Conservation (phyloP, 2,329 filamentous ascomycete genomes). For the Trichophyton simii region DNA sequence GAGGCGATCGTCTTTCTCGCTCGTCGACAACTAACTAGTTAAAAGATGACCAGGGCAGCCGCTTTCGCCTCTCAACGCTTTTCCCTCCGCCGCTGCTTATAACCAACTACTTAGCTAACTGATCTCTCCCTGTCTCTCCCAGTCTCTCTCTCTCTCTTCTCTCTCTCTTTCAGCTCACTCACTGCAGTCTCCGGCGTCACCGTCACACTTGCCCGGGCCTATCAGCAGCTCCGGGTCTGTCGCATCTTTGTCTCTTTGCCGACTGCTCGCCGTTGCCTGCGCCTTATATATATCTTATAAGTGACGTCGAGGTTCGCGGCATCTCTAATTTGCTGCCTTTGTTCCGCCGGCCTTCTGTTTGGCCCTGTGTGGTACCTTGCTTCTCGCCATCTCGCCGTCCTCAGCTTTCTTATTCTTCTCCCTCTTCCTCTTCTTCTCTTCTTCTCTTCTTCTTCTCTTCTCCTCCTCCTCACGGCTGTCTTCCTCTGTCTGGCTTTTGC, state of each 20-base stretch:
- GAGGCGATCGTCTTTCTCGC: not conserved
- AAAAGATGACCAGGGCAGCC: not conserved
- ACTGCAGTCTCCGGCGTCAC: not conserved
- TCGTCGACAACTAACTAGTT: not conserved
- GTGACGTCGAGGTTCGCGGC: not conserved
- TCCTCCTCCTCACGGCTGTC: not conserved
- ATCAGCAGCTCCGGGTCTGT: not conserved
- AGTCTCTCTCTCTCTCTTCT: not conserved
- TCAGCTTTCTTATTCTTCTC: not conserved
- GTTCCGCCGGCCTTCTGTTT: not conserved
- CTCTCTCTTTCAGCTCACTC: not conserved
- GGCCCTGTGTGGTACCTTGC: slow-evolving; percentile 1
- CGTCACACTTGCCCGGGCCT: not conserved
- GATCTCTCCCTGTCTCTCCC: slow-evolving; percentile 4
- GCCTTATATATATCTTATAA: not conserved
- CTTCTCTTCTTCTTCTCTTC: not conserved
- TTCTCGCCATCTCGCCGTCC: not conserved
- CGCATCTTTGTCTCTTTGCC: not conserved
- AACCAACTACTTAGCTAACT: too few relatives aligned
- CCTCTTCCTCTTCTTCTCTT: not conserved
- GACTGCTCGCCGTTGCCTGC: not conserved
- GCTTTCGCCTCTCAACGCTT: too few relatives aligned
- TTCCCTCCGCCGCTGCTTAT: too few relatives aligned
- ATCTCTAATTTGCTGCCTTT: not conserved
- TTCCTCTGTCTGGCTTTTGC: not conserved